Base-by-base conservation (phyloP, 345 rosid genomes). In the Eucalyptus tenuipes region DNA sequence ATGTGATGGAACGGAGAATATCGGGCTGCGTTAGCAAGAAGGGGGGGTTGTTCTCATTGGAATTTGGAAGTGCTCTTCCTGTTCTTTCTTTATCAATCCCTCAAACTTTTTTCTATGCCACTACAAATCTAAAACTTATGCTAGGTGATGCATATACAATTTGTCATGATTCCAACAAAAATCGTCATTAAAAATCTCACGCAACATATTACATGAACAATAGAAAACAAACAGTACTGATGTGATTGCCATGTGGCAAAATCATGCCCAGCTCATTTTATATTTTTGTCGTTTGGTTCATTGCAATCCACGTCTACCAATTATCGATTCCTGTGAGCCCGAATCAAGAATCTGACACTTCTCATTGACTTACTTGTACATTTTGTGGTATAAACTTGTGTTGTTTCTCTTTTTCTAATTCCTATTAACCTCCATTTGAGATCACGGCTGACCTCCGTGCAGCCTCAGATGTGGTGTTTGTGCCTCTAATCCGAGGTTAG, bases 311-410 rank as follows among this genome's bases (percentile, higher is more conserved):
- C 37, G 33, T 68, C 4, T 68, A 33, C 13, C 44, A 68, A 9
- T 33, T 33, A 40, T 33, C 7, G 1, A 33, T 4, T 68, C 9
- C 0, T 2, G 2, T 68, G 24, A 33, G 24, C 16, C 44, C 7
- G 22, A 33, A 68, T 68, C 44, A 68, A 68, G 24, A 33, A 17
- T 33, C 44, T 17, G 3, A 66, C 75, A n/a, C 20, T 8, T 66
- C 18, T 66, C 6, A n/a, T 66, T 61, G 33, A 29, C 33, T 29
- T 61, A 9, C 9, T 29, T 8, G 17, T 29, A 61, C 68, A 61
- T 61, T 29, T 27, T 25, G 15, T 29, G 75, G 8, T n/a, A 29
- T 64, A 4, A 13, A 64, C 16, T 64, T 64, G 71, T 64, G 37
- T 14, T 31, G 71, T n/a, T 64, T 64, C 4, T 64, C 20, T n/a